phyloP scores from a whole-genome alignment of 805 yeast genomes.

The Zygotorulaspora sp. region DNA sequence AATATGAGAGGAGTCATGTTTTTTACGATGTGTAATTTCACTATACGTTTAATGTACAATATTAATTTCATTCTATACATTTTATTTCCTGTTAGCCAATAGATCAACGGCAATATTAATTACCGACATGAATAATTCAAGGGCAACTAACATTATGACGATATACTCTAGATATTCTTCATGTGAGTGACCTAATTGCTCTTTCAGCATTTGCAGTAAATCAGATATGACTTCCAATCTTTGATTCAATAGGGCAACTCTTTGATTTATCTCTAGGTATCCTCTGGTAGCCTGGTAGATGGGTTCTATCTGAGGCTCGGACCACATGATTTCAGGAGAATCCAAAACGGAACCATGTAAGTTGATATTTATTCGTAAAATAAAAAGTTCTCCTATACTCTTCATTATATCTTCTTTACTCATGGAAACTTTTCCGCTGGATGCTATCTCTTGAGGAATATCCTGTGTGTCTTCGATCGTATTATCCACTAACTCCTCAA shows the following conservation, averaged over 20 bases:
- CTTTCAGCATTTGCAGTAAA: constrained; percentile 90
- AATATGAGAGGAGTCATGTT: constrained; percentile 2
- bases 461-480: constrained; percentile 97
- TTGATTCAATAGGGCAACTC: constrained; percentile 86
- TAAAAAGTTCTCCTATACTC: constrained; percentile 92
- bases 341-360: constrained; percentile 86
- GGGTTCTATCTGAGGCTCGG: constrained; percentile 96
- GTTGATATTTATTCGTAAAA: constrained; percentile 75
- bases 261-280: constrained; percentile 87
- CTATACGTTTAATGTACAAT: constrained; percentile 2
- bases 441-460: constrained; percentile 93
- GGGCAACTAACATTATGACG: constrained; percentile 85
- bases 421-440: constrained; percentile 93
- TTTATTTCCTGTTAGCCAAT: constrained; percentile 31
- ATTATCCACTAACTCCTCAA: constrained; percentile 93
- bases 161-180: constrained; percentile 89
- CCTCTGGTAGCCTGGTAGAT: constrained; percentile 97
- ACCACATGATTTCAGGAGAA: constrained; percentile 98
- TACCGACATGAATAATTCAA: constrained; percentile 84
- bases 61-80: constrained; percentile 1
- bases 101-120: constrained; percentile 69
- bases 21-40: constrained; percentile 2
- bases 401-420: constrained; percentile 93
- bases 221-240: constrained; percentile 91
- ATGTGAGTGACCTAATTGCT: constrained; percentile 92